phyloP scores from a whole-genome alignment of 768 basidiomycete species.

The Lentinula guzmanii region DNA sequence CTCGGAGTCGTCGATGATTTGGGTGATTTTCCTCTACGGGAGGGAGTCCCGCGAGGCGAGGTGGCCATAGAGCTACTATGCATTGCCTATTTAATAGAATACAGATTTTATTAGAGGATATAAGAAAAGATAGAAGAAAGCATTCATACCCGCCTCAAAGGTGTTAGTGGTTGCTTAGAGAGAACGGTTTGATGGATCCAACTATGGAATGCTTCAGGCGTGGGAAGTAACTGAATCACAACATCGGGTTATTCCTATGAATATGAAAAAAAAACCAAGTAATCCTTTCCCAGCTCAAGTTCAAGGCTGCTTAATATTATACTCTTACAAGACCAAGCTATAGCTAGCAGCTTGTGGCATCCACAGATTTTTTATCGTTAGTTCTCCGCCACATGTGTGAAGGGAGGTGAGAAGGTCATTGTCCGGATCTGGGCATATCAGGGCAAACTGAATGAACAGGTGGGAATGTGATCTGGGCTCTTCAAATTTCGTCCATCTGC shows the following conservation, averaged over 20 bases:
- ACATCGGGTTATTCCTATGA: neutral
- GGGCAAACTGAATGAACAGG: neutral
- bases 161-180: conserved; percentile 3
- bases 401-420: conserved; percentile 4
- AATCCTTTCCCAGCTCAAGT: neutral
- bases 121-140: neutral
- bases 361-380: conserved; percentile 1
- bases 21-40: conserved; percentile 60
- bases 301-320: neutral
- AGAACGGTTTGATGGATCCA: neutral
- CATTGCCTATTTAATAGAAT: conserved; percentile 19
- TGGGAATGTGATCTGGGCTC: conserved; percentile 1
- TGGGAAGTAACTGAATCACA: neutral
- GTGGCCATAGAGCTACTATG: conserved; percentile 39
- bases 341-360: neutral
- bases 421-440: conserved; percentile 2
- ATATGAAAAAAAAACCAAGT: neutral
- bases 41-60: conserved; percentile 51
- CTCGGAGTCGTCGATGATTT: conserved; percentile 40
- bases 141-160: neutral
- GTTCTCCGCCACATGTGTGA: neutral
- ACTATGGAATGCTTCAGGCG: neutral
- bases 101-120: conserved; percentile 1
- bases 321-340: neutral
- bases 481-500: neutral